Base-by-base conservation (phyloP, 2,329 filamentous ascomycete genomes). In the Penicillium sp. region DNA sequence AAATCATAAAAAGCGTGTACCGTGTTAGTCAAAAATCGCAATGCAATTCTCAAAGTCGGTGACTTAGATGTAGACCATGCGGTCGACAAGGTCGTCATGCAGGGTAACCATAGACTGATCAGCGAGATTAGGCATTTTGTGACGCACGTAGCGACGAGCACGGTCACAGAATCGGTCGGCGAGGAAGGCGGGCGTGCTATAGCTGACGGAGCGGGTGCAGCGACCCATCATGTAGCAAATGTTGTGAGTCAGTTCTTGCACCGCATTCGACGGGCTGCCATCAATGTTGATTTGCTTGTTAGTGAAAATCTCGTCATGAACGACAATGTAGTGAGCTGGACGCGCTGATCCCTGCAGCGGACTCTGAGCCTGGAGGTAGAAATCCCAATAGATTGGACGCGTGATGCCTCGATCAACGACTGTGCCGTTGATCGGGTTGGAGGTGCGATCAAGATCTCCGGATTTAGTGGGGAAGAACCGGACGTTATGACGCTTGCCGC, bases 401-500 rank as follows among this genome's bases (percentile, higher is more conserved):
- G 85, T 90, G 27, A 94, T 75, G 9, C 82, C 84, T 12, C 86
- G 81, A 57, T 93, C 87, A 27, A 95, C 84, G 0, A 94, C 73
- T 0, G 85, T 92, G 8, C 88, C 88, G 17, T 79, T 79, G 39
- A 71, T 60, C 1, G 81, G 73, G 47, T 92, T 93, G 15, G 75
- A 74, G 0, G 73, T 79, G 9, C 61, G 64, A 41, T 73, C 70
- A 0, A 68, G 66, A 1, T 73, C 69, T 0, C 55, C 38, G 2
- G 64, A 47, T 1, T 68, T 62, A 0, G 80, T 81, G 0, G 85
- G 84, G 56, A 82, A 94, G 62, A 95, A 92, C 0, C 88, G 78
- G 0, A 85, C 90, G 50, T 93, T 82, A 46, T 95, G 88, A 0
- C 88, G 76, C 67, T 95, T 95, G 12, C 87, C 85, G 0, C 86